These are phyloP conservation scores for Didymella keratinophila DNA, from an alignment of 2,329 filamentous ascomycete species.

Conservation along the genomic window DNA sequence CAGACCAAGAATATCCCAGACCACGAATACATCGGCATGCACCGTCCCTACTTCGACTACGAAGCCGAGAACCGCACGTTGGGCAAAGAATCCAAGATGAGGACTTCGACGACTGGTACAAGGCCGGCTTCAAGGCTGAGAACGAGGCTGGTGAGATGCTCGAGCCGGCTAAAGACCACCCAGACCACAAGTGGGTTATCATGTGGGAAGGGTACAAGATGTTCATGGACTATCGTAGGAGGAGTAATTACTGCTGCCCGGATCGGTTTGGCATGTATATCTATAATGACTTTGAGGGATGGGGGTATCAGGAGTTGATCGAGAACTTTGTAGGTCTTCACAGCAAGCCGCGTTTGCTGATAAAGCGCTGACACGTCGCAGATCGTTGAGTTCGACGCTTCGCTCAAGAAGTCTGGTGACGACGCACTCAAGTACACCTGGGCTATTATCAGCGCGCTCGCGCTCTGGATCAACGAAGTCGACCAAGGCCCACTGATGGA, in stretches of 20 bases:
- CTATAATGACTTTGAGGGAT: constrained; percentile 27
- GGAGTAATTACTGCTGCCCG: constrained; percentile 24
- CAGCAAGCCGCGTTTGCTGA: neutral
- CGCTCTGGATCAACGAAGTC: constrained; percentile 23
- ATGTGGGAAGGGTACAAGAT: constrained; percentile 23
- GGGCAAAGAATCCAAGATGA: constrained; percentile 8
- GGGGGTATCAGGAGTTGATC: constrained; percentile 26
- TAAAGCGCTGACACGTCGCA: neutral
- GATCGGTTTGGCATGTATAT: constrained; percentile 31
- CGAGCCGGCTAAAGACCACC: constrained; percentile 16
- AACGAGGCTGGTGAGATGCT: constrained; percentile 14
- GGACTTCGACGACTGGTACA: constrained; percentile 14
- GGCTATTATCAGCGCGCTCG: constrained; percentile 23
- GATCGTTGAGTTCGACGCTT: constrained; percentile 22
- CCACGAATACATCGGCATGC: constrained; percentile 19
- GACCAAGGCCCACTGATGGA: constrained; percentile 16
- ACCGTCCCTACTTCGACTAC: constrained; percentile 15
- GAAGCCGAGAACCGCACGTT: constrained; percentile 6
- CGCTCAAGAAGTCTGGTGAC: constrained; percentile 20
- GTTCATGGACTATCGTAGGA: constrained; percentile 11
- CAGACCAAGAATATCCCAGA: constrained; percentile 4
- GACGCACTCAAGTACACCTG: constrained; percentile 18
- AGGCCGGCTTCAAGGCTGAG: constrained; percentile 6
- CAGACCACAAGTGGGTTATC: constrained; percentile 25
- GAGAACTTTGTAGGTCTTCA: constrained; percentile 22